Conservation (phyloP, 169 alveolate genomes). For the Cryptosporidium tyzzeri region DNA sequence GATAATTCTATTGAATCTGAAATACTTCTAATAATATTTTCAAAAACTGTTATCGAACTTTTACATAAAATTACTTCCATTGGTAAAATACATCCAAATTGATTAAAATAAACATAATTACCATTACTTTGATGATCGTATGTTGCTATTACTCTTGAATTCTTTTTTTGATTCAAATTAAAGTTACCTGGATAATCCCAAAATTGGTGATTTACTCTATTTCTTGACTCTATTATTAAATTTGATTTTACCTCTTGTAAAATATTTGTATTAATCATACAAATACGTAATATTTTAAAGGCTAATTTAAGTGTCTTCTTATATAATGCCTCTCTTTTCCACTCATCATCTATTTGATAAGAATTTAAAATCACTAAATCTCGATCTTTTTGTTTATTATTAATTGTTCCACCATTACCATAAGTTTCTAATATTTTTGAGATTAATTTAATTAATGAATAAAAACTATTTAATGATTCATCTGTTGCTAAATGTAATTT, state of each 20-base stretch:
- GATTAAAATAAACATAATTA: constrained; percentile 48
- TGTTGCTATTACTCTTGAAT: neutral
- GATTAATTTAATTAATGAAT: constrained; percentile 12
- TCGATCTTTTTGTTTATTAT: neutral
- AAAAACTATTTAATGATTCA: constrained; percentile 4
- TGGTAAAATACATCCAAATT: constrained; percentile 35
- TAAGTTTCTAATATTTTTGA: constrained; percentile 42
- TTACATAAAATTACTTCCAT: constrained; percentile 42
- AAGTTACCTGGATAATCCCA: constrained; percentile 60
- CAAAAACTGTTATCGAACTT: constrained; percentile 19
- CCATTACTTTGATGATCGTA: neutral
- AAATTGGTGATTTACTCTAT: constrained; percentile 16
- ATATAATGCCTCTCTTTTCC: constrained; percentile 11
- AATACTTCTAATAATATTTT: constrained; percentile 2
- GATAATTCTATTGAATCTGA: constrained; percentile 27
- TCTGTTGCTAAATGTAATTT: constrained; percentile 29
- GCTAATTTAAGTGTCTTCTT: constrained; percentile 38
- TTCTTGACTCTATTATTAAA: constrained; percentile 28
- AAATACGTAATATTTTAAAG: constrained; percentile 24
- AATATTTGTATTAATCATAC: constrained; percentile 6
- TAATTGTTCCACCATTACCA: constrained; percentile 43
- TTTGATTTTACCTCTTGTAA: constrained; percentile 13
- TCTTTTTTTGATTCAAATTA: constrained; percentile 4
- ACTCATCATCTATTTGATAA: constrained; percentile 21
- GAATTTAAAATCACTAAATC: neutral